Evolutionary conservation across 2,329 filamentous ascomycete genomes (phyloP), one percentile per base, ranked within the genome.

Genomic region (Pseudocercospora cruenta): DNA sequence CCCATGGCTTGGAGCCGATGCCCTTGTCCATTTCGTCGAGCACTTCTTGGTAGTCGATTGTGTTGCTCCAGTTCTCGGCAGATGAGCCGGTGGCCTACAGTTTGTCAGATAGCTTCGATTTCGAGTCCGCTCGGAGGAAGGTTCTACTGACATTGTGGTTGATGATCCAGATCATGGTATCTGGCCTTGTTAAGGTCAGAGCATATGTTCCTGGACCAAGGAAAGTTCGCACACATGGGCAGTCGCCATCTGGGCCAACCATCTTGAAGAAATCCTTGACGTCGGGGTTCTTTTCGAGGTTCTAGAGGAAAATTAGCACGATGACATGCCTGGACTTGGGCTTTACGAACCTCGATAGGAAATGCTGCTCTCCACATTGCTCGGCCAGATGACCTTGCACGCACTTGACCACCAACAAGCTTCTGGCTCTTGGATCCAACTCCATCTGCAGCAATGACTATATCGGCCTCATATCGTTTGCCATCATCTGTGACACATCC

Each of bases 101-200:
- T 3, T 28, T 9, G 7, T 33, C 1, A 5, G 10, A 24, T 43
- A 19, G 39, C n/a, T 43, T n/a, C 14, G 6, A 8, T 39, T 39
- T 16, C 4, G 5, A 1, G 39, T 5, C 39, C 5, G 7, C 1
- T n/a, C 45, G 21, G 63, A 39, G 31, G 16, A 9, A 26, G 49
- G 1, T 4, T 43, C 6, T 24, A 60, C 66, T 63, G 53, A 71
- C 80, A 68, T 82, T 80, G 73, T 82, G 81, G 72, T 83, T 83
- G 76, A 83, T 80, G 72, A 83, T 82, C 81, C 81, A 83, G 22
- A 83, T 81, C 79, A 82, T 82, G 33, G 80, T 79, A 70, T 83
- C 81, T 14, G 80, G 78, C 7, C 81, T 77, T 8, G 79, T 81
- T 33, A 83, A 69, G 1, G 81, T 83, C 60, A 83, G 73, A 19